A percentile compares a stretch with the other conserved stretches of the same genome.
Evolutionary conservation across 1,284 basidiomycete genomes (phyloP).

Genomic region (Pyrrhoderma lamaoense): DNA sequence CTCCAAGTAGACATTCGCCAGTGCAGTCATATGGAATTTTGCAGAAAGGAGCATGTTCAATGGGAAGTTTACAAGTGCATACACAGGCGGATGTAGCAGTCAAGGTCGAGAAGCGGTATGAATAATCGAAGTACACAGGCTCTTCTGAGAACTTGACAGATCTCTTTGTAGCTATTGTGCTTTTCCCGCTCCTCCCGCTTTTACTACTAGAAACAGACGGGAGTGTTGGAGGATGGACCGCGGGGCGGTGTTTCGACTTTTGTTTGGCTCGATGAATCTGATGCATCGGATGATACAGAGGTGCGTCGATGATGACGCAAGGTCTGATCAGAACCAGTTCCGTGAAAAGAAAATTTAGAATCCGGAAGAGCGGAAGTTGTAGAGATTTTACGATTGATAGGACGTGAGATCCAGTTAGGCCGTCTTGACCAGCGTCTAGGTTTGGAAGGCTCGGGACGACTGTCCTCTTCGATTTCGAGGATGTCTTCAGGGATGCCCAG

Average conservation of each 20-base stretch:
- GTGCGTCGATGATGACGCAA: conserved; percentile 67
- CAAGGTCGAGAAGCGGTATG: conserved; percentile 9
- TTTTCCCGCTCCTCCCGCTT: conserved; percentile 10
- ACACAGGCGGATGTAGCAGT: background rate
- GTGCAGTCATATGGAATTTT: conserved; percentile 14
- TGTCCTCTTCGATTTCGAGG: conserved; percentile 16
- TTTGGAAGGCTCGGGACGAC: conserved; percentile 1
- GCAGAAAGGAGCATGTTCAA: conserved; percentile 9
- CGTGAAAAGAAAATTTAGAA: background rate
- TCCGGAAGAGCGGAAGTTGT: conserved; percentile 10
- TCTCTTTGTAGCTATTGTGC: conserved; percentile 17
- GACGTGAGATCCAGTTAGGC: conserved; percentile 13
- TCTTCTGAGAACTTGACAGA: conserved; percentile 19
- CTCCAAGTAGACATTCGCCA: conserved; percentile 16
- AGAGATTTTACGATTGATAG: conserved; percentile 14
- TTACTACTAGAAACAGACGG: conserved; percentile 16
- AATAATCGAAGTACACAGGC: conserved; percentile 19
- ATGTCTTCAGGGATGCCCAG: conserved; percentile 18
- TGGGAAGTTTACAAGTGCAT: conserved; percentile 8
- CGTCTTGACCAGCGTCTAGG: conserved; percentile 14
- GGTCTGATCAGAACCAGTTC: background rate
- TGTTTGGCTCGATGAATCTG: conserved; percentile 54
- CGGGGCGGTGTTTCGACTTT: conserved; percentile 13
- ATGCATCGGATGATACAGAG: conserved; percentile 83
- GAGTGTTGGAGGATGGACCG: conserved; percentile 17